Evolutionary conservation across 2,329 filamentous ascomycete genomes (phyloP).

Genomic region (Sporothrix humicola): DNA sequence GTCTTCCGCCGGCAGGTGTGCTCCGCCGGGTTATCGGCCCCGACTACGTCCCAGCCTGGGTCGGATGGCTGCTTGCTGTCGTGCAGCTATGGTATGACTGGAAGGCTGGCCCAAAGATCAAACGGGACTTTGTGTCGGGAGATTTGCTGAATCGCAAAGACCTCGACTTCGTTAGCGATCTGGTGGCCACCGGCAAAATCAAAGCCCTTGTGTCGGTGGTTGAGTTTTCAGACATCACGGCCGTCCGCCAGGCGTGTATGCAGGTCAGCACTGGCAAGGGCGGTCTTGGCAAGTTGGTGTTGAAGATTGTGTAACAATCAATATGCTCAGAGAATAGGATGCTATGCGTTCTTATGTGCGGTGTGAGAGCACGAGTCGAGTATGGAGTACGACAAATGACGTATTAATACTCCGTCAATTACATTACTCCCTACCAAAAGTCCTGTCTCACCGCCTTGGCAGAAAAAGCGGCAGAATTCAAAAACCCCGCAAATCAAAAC

Average conservation of each 20-base stretch:
- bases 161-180: conserved; percentile 47
- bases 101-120: conserved; percentile 52
- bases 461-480: no score
- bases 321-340: not conserved
- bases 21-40: conserved; percentile 45
- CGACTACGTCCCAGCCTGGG: conserved; percentile 46
- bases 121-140: conserved; percentile 54
- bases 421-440: no score
- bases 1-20: conserved; percentile 45
- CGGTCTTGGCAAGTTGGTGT: conserved; percentile 52
- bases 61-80: conserved; percentile 41
- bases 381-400: not conserved
- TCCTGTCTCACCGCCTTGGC: no score
- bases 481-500: no score
- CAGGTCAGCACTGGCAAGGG: conserved; percentile 51
- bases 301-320: conserved; percentile 43
- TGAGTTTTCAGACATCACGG: conserved; percentile 51
- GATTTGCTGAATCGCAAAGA: conserved; percentile 46
- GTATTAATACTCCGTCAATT: not conserved
- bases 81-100: conserved; percentile 51
- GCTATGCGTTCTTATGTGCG: not conserved
- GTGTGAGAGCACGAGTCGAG: no score
- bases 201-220: conserved; percentile 51
- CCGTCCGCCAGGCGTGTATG: conserved; percentile 50
- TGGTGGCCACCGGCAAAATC: conserved; percentile 52